Percentiles rank a stretch among this genome's conserved stretches.
Evolutionary conservation across 108 stramenopile genomes (phyloP).

Genomic region (Skeletonema menzelii): DNA sequence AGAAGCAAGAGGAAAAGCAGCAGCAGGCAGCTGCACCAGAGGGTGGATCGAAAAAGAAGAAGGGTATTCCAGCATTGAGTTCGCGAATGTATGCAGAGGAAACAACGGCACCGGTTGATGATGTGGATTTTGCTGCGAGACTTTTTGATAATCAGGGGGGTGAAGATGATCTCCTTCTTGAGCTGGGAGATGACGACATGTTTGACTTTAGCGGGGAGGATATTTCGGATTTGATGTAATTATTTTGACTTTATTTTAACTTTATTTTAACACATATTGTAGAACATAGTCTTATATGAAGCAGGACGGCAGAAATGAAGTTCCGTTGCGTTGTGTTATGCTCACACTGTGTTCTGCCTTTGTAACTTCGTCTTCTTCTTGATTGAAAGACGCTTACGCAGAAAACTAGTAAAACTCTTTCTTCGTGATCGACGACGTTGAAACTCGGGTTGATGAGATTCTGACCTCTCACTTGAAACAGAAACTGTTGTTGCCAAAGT

Average conservation of each 20-base stretch:
- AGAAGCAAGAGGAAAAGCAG: constrained; percentile 36
- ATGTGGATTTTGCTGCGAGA: constrained; percentile 53
- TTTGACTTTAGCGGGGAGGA: constrained; percentile 69
- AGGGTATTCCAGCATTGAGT: constrained; percentile 18
- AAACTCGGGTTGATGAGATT: no score
- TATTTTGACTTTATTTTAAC: no score
- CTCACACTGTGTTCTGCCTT: background rate
- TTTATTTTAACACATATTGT: no score
- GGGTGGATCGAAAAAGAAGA: constrained; percentile 13
- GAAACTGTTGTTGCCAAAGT: no score
- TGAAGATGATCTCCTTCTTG: constrained; percentile 61
- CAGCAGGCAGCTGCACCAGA: constrained; percentile 12
- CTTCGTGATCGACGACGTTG: no score
- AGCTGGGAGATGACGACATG: constrained; percentile 43
- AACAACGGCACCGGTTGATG: constrained; percentile 50
- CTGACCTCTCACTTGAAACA: no score
- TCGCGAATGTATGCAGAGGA: background rate
- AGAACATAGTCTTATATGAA: no score
- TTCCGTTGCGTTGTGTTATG: no score
- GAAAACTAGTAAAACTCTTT: no score
- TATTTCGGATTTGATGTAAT: constrained; percentile 28
- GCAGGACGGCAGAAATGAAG: no score
- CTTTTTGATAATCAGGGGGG: constrained; percentile 37
- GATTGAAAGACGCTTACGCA: no score
- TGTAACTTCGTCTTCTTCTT: background rate